Base-by-base conservation (phyloP, 768 basidiomycete genomes). In the Astraeus odoratus region DNA sequence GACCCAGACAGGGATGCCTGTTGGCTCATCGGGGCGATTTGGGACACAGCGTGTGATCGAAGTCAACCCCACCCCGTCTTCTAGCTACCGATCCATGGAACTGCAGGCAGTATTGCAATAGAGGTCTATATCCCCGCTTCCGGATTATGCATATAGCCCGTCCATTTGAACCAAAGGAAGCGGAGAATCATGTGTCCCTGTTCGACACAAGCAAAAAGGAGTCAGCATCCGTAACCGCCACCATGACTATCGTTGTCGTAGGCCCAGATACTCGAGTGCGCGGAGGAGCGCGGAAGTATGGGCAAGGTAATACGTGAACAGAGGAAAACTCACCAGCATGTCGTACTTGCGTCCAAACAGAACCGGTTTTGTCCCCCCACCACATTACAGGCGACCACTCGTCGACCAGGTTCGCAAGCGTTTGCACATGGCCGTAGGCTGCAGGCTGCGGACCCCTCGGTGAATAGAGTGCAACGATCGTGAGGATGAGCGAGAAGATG, bases 301-400 rank as follows among this genome's bases (percentile, higher is more conserved):
- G 6, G 27, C 13, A 31, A 13, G 30, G n/a, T 15, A 23, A 38
- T 15, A 38, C 23, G 20, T 23, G 22, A 23, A 23, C n/a, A 39
- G 34, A 4, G 13, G 23, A 3, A 13, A 25, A 49, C 60, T 44
- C 45, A 56, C 62, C 62, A 1, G 59, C 57, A 45, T 53, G 57
- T 36, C 24, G 40, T 22, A 16, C 37, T 0, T 43, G 36, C 19
- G 16, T 42, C 26, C 50, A 47, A 10, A 12, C 27, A 1, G 34
- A 48, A 7, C 12, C 25, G 1, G 35, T 33, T n/a, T 61, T 64
- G 18, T 53, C 51, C 15, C 57, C 62, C 56, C 62, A 64, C 61
- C 61, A 57, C 51, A 64, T 59, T 6, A 47, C 58, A 1, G 54
- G 46, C n/a, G 61, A 60, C 66, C 66, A 61, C n/a, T 67, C 63